Evolutionary conservation across 2,329 filamentous ascomycete genomes (phyloP).

Genomic region (Tolypocladium ophioglossoides): DNA sequence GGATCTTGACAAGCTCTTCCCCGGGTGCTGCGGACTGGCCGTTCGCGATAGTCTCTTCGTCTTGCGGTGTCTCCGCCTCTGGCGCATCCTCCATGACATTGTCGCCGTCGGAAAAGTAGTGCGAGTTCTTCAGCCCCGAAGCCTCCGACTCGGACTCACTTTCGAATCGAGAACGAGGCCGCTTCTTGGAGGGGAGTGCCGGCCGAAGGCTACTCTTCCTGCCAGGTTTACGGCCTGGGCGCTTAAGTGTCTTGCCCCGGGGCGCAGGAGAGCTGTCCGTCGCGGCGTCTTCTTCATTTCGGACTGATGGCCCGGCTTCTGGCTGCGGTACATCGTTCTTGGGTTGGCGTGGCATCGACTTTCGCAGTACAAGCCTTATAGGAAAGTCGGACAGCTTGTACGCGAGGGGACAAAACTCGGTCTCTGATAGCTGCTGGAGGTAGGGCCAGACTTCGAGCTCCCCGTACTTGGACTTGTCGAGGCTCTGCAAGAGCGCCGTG

Average conservation of each 20-base stretch:
- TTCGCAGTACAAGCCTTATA: slow-evolving; percentile 12
- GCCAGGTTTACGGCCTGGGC: slow-evolving; percentile 21
- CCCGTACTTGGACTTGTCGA: slow-evolving; percentile 24
- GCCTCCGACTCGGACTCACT: slow-evolving; percentile 26
- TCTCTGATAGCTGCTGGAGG: slow-evolving; percentile 18
- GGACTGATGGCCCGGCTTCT: background rate
- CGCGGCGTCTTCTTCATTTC: slow-evolving; percentile 8
- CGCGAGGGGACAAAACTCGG: slow-evolving; percentile 15
- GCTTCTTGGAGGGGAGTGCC: slow-evolving; percentile 31
- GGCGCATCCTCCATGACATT: slow-evolving; percentile 17
- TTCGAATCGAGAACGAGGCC: slow-evolving; percentile 26
- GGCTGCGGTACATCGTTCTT: background rate
- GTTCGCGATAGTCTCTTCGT: slow-evolving; percentile 9
- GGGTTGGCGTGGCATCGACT: slow-evolving; percentile 4
- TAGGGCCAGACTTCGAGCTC: slow-evolving; percentile 20
- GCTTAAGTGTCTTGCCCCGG: slow-evolving; percentile 17
- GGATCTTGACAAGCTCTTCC: slow-evolving; percentile 25
- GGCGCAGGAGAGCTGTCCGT: slow-evolving; percentile 8
- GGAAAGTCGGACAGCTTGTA: slow-evolving; percentile 19
- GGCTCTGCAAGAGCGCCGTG: slow-evolving; percentile 22
- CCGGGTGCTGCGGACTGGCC: slow-evolving; percentile 1
- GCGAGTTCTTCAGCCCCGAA: slow-evolving; percentile 23
- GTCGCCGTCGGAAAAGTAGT: slow-evolving; percentile 19
- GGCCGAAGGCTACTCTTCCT: slow-evolving; percentile 35
- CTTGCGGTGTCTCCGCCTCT: background rate